Evolutionary conservation across 768 basidiomycete genomes (phyloP), one percentile per base, ranked within the genome.

Genomic region (Clavaria fumosa): DNA sequence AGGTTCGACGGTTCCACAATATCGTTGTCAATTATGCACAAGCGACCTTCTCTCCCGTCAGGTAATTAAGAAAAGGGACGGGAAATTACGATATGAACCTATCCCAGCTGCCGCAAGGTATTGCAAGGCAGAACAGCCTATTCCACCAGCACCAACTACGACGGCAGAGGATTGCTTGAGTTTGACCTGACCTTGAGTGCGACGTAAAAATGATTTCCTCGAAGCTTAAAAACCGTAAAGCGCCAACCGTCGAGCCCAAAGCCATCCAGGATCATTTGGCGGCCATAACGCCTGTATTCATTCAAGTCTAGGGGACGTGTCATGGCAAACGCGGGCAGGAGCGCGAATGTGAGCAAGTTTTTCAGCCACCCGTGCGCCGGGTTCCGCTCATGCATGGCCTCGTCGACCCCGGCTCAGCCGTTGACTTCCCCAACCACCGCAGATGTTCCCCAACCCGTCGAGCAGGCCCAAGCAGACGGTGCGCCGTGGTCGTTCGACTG

Each of bases 61-160:
- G n/a, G n/a, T 22, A 3, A 2, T 5, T 34, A 18, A 23, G 2
- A 5, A 35, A 19, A 10, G 9, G 20, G 42, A 34, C 24, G 18
- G 10, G 28, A 7, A 34, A 31, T 26, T 22, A 22, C 19, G 20
- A 23, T 31, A 51, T 78, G 45, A 48, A 85, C 93, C 93, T 41
- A 97, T 68, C 18, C 95, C 95, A 10, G 86, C 82, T 5, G 88
- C 85, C 3, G 75, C 86, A 7, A 99, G 72, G 55, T 97, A 95
- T 51, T 95, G 88, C 32, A 99, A 64, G 27, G 85, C 86, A 33
- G 95, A 90, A 54, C 95, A 97, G 7, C 95, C 95, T 9, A 99
- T 66, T 6, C 95, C 95, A 0, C 95, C 95, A 11, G 91, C 95
- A 19, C 95, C 95, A 3, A 96, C 72, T 3, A 97, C 86, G 11